Evolutionary conservation across 2,329 filamentous ascomycete genomes (phyloP).

Genomic region (Monosporascus sp.): DNA sequence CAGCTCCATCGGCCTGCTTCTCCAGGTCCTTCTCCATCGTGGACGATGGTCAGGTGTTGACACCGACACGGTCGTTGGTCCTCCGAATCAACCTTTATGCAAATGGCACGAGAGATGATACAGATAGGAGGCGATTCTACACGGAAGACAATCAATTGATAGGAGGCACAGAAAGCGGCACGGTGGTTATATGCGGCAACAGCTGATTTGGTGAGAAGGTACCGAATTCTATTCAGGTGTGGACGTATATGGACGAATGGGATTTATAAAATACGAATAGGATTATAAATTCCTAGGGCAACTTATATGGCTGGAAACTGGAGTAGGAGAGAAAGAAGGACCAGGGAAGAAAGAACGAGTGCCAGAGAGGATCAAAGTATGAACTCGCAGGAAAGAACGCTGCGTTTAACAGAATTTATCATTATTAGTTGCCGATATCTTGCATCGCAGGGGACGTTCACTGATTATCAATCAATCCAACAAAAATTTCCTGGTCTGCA

Average conservation of each 20-base stretch:
- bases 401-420: too few species aligned
- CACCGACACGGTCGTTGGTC: not conserved
- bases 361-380: not conserved
- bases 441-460: not conserved
- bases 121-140: too few species aligned
- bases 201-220: too few species aligned
- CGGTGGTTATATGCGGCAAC: too few species aligned
- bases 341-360: not conserved
- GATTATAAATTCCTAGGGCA: not conserved
- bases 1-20: slow-evolving; percentile 2
- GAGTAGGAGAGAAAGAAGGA: not conserved
- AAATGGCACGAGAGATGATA: too few species aligned
- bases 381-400: too few species aligned
- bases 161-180: too few species aligned
- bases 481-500: not conserved
- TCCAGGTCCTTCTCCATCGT: slow-evolving; percentile 2
- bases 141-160: too few species aligned
- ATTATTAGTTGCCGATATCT: too few species aligned
- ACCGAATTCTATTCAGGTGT: not conserved
- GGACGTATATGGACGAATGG: not conserved
- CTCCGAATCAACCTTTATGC: too few species aligned
- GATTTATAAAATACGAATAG: not conserved
- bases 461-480: not conserved
- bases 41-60: not conserved
- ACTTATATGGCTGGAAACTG: not conserved